Evolutionary conservation across 1,139 yeast species (phyloP), one percentile per base, ranked within the genome.

Genomic region (Sugiyamaella paludigena): DNA sequence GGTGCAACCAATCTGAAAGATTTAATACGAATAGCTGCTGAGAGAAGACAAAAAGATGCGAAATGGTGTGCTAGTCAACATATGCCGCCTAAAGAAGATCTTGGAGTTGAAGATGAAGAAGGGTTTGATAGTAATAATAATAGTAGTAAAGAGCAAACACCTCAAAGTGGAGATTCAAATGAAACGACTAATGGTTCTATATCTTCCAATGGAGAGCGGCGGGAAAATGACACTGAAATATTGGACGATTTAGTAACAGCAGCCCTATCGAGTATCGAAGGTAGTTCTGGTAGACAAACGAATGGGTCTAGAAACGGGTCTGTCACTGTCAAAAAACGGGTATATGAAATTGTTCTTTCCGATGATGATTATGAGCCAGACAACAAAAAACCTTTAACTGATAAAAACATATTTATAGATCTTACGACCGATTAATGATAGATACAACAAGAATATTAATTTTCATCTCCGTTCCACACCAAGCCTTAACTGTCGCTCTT

Each of bases 21-120:
- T 34, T 68, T 82, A 57, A 79, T 83, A 41, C 70, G 81, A 5
- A 75, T 73, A 49, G 95, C 96, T 1, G 87, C 94, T 0, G 82
- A 83, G 53, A 67, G 85, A 54, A 69, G 96, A 48, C 63, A 74
- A 7, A 62, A 67, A 15, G 92, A 84, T 60, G 68, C 76, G 5
- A 78, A 78, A 55, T 76, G 81, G 77, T 85, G 92, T 57, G 70
- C 49, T 57, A 29, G 45, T 29, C 39, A 43, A 32, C 42, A 42
- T 35, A 12, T 39, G 12, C 34, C 40, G 2, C 29, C 48, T 27
- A 52, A 43, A 15, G 58, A 48, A 19, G 59, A 55, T 15, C 49
- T 49, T 11, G 50, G 43, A 11, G 28, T 43, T 9, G 52, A 41
- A 34, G 28, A 19, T 12, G 43, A 49, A 10, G 49, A 45, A 2